Conservation (phyloP, 495 filamentous ascomycete genomes). For the Aspergillus heteromorphus region DNA sequence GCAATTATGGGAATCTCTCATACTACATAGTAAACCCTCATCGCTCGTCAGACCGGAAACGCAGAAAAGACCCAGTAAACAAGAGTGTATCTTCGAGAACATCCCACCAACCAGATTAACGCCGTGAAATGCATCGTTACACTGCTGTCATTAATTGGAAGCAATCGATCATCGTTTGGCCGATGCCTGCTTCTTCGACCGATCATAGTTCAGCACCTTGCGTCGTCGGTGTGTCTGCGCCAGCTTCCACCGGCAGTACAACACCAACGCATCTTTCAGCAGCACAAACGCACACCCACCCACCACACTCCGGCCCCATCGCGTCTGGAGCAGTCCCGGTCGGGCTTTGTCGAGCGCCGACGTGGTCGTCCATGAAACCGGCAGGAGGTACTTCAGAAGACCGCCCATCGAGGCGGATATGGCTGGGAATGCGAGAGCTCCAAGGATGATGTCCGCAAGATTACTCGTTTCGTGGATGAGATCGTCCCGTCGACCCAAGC, state of each 20-base stretch:
- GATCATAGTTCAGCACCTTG: conserved; percentile 62
- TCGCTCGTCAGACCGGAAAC: not conserved
- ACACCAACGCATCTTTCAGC: conserved; percentile 65
- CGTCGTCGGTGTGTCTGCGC: conserved; percentile 63
- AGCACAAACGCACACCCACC: conserved; percentile 78
- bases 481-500: conserved; percentile 38
- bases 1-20: not conserved
- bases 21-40: not conserved
- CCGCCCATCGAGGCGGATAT: conserved; percentile 64
- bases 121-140: conserved; percentile 17
- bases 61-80: not conserved
- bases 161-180: conserved; percentile 11
- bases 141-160: conserved; percentile 2
- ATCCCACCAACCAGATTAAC: conserved; percentile 1
- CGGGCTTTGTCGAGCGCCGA: conserved; percentile 24
- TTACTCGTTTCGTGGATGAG: conserved; percentile 48
- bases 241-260: conserved; percentile 70
- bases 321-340: conserved; percentile 62
- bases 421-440: conserved; percentile 58
- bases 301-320: conserved; percentile 73
- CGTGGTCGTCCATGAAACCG: conserved; percentile 55
- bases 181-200: conserved; percentile 30
- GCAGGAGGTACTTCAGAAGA: conserved; percentile 56
- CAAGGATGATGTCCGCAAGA: conserved; percentile 52
- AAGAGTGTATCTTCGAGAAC: conserved; percentile 4